Conservation (phyloP, 2,329 filamentous ascomycete species). For the Alternaria arbusti region DNA sequence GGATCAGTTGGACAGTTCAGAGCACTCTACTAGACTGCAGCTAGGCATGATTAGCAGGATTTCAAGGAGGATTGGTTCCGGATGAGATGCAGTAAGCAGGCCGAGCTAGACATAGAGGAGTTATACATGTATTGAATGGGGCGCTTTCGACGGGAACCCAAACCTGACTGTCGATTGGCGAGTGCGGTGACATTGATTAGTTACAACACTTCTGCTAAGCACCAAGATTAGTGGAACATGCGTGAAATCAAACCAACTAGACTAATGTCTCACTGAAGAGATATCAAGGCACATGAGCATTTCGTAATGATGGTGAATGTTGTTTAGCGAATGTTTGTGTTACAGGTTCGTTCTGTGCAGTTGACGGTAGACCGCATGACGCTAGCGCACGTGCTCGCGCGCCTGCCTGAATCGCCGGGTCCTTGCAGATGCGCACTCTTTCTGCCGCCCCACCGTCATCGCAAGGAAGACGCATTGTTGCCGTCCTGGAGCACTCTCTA, state of each 20-base stretch:
- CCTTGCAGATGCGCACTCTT: conserved; percentile 4
- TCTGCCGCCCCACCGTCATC: conserved; percentile 10
- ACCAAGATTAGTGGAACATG: neutral
- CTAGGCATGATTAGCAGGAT: too few relatives aligned
- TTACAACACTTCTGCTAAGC: neutral
- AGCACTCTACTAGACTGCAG: too few relatives aligned
- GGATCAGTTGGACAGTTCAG: too few relatives aligned
- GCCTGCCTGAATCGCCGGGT: conserved; percentile 5
- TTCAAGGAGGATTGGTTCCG: too few relatives aligned
- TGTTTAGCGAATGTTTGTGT: neutral
- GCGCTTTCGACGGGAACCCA: too few relatives aligned
- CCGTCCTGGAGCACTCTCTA: neutral
- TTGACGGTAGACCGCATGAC: neutral
- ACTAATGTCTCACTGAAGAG: neutral
- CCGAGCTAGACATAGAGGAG: too few relatives aligned
- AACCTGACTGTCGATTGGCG: too few relatives aligned
- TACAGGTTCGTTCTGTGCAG: neutral
- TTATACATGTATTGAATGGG: too few relatives aligned
- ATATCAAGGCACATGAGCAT: neutral
- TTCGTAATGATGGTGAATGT: neutral
- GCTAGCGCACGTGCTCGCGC: conserved; percentile 14
- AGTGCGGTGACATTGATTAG: too few relatives aligned
- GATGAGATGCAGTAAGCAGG: too few relatives aligned
- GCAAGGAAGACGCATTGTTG: neutral
- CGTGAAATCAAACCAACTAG: neutral